These are phyloP conservation scores for Nicotiana otophora DNA, from an alignment of 257 asterid species.

Conservation along the genomic window DNA sequence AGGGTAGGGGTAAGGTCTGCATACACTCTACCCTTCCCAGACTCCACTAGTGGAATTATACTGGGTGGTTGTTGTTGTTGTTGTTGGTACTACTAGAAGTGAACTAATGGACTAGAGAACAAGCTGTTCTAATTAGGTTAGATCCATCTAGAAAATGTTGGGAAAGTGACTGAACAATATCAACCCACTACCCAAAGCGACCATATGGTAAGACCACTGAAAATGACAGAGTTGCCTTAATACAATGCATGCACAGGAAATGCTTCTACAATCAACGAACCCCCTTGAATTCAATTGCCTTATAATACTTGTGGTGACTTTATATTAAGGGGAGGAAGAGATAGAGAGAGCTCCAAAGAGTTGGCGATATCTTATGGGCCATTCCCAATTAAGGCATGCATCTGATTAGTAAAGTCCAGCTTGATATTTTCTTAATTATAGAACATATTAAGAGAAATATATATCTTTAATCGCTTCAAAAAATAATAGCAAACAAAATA, in stretches of 20 bases:
- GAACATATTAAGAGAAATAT: too few relatives aligned
- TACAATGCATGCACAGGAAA: neutral
- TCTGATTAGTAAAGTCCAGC: too few relatives aligned
- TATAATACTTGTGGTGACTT: neutral
- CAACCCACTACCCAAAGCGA: neutral
- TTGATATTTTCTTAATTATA: too few relatives aligned
- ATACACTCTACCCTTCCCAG: too few relatives aligned
- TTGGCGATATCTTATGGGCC: neutral
- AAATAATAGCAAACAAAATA: too few relatives aligned
- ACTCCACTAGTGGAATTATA: too few relatives aligned
- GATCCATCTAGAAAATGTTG: constrained; percentile 10
- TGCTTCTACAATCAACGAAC: neutral
- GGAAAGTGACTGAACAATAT: constrained; percentile 6
- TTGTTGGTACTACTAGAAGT: neutral
- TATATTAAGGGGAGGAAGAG: neutral
- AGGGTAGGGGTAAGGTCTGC: too few relatives aligned
- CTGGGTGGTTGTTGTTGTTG: too few relatives aligned
- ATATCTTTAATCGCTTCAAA: too few relatives aligned
- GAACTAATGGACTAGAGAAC: neutral
- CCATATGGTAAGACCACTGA: constrained; percentile 3
- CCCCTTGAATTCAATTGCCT: neutral
- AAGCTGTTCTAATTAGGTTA: neutral
- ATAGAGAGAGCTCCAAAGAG: neutral
- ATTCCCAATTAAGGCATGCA: too few relatives aligned
- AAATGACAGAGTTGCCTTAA: neutral